These are phyloP conservation scores for Rosa rugosa DNA, from an alignment of 306 rosid genomes.

Conservation along the genomic window DNA sequence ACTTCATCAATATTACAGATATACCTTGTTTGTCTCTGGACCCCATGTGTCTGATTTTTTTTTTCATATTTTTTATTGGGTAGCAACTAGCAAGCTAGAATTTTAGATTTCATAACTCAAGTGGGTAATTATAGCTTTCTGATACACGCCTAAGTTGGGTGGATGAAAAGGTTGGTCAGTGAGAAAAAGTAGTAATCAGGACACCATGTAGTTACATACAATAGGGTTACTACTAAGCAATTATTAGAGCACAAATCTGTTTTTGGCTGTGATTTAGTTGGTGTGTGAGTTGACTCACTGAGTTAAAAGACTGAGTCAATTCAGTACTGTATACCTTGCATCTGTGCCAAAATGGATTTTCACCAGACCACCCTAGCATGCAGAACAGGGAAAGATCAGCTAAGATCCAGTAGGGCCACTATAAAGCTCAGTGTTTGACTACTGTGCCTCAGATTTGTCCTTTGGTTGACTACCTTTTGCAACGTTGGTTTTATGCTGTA, in stretches of 20 bases:
- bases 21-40: slow-evolving; percentile 25
- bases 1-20: slow-evolving; percentile 39
- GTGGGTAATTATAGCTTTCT: slow-evolving; percentile 11
- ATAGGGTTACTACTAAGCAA: slow-evolving; percentile 1
- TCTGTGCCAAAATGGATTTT: slow-evolving; percentile 31
- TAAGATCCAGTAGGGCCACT: slow-evolving; percentile 22
- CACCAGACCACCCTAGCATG: slow-evolving; percentile 20
- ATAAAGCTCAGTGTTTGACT: slow-evolving; percentile 56
- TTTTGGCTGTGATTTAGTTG: neutral
- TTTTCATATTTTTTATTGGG: neutral
- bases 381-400: slow-evolving; percentile 11
- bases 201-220: neutral
- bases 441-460: slow-evolving; percentile 26
- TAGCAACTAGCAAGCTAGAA: neutral
- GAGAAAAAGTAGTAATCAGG: neutral
- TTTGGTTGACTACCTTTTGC: slow-evolving; percentile 34
- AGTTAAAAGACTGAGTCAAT: slow-evolving; percentile 16
- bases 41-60: slow-evolving; percentile 16
- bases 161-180: slow-evolving; percentile 13
- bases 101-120: slow-evolving; percentile 10
- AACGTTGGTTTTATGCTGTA: slow-evolving; percentile 32
- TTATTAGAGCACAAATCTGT: slow-evolving; percentile 2
- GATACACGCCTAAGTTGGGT: slow-evolving; percentile 8
- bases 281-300: slow-evolving; percentile 10
- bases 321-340: slow-evolving; percentile 9